Base-by-base conservation (phyloP, 140 eudicot species). In the Flaveria floridana region DNA sequence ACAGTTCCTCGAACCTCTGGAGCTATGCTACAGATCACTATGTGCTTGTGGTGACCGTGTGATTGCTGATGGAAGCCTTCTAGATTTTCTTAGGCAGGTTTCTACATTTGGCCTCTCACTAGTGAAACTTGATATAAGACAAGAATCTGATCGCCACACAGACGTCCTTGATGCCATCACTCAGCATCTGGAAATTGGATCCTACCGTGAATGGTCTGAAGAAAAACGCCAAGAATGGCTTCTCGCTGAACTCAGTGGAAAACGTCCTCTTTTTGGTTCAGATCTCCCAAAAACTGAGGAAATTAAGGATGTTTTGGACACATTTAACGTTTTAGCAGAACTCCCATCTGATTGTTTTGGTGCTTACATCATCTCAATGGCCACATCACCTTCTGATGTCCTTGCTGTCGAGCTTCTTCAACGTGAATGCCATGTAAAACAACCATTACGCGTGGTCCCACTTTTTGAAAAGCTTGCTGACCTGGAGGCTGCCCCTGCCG, bases 341-440 rank as follows among this genome's bases (percentile, higher is more conserved):
- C 97, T 94, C 74, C 99, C 97, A 1, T 63, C 96, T 0, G 99
- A 94, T 72, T 91, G 97, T 86, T 94, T 94, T 65, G 99, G 99
- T 13, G 99, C 99, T 21, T 94, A 94, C 79, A 85, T 94, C 67
- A 94, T 94, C 65, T 94, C 99, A 14, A 94, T 94, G 99, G 99
- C 99, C 67, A 94, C 99, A 7, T 73, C 99, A 11, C 89, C 99
- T 0, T 91, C 97, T 51, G 99, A 94, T 65, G 99, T 94, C 74
- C 86, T 94, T 2, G 99, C 99, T 2, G 99, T 94, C 39, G 99
- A 94, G 87, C 90, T 94, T 68, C 87, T 94, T 39, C 99, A 94
- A 75, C 96, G 99, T 4, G 99, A 91, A 50, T 90, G 99, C 87
- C 95, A 84, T 59, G 99, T 94, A 18, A 84, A 82, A 76, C 57